phyloP scores from a whole-genome alignment of 345 rosid genomes.

The Aegle marmelos region DNA sequence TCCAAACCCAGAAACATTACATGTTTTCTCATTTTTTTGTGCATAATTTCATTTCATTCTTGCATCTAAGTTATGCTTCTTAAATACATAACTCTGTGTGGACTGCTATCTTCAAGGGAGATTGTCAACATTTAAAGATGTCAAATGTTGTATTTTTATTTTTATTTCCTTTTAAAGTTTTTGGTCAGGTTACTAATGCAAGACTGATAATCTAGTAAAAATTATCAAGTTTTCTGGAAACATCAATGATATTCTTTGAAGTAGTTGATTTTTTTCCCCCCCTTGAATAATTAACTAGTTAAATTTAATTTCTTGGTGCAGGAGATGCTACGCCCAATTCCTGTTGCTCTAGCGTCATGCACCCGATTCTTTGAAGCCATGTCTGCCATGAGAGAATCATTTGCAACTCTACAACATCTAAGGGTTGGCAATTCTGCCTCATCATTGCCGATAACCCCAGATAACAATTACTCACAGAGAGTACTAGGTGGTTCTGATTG shows the following conservation, averaged over 20 bases:
- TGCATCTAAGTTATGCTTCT: neutral
- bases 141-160: neutral
- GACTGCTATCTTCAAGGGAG: neutral
- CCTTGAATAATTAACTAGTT: neutral
- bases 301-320: slow-evolving; percentile 17
- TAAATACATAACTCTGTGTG: neutral
- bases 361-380: slow-evolving; percentile 96
- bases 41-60: neutral
- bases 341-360: slow-evolving; percentile 97
- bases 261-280: neutral
- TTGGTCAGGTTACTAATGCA: neutral
- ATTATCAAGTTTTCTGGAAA: neutral
- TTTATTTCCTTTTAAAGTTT: neutral
- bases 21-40: neutral
- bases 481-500: slow-evolving; percentile 44
- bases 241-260: neutral
- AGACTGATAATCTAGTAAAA: neutral
- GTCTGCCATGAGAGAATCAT: slow-evolving; percentile 99
- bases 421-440: slow-evolving; percentile 67
- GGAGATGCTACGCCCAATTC: slow-evolving; percentile 99
- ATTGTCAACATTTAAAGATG: neutral
- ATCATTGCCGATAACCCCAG: slow-evolving; percentile 62
- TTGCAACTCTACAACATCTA: slow-evolving; percentile 79
- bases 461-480: slow-evolving; percentile 37
- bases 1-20: neutral